Evolutionary conservation across 2,329 filamentous ascomycete species (phyloP), one percentile per base, ranked within the genome.

Genomic region (Aspergillus terreus): DNA sequence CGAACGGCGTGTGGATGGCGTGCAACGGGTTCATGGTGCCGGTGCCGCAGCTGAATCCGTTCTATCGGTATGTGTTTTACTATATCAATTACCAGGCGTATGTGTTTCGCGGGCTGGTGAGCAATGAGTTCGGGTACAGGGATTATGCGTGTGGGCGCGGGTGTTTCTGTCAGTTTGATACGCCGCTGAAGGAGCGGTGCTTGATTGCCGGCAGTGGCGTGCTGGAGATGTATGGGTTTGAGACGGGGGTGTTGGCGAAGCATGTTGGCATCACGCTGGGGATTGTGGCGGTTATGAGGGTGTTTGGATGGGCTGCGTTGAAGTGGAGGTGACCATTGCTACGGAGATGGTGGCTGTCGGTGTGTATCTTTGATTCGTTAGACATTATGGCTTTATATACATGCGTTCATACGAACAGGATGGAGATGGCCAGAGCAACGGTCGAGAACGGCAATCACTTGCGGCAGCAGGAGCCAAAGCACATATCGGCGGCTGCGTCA

Each of bases 381-480:
- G 15, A 17, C 15, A n/a, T n/a, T 38, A 38, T 38, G 9, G 11
- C 5, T 30, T 30, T 30, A 30, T 7, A 11, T 30, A 30, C 27
- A 30, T 30, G 27, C 27, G 7, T 9, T 30, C 27, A 23, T 4
- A 11, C 27, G 7, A 30, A 30, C 27, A 30, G 27, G 27, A 30
- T 30, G 27, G 7, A 11, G 35, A 12, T 38, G 3, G 19, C 2
- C 23, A 23, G 17, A 15, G n/a, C 7, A 11, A 30, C 27, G 6
- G 27, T 30, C 7, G 25, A 21, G 17, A 38, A n/a, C 21, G 11
- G 12, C 2, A 14, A 36, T 54, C 14, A 53, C 17, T 54, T 51
- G 10, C 54, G 54, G 19, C 51, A 56, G 38, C 54, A 56, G 3
- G 54, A 51, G 2, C 54, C 51, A 17, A 56, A 56, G 30, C 54